Percentiles rank a stretch among this genome's conserved stretches.
phyloP scores from a whole-genome alignment of 2,329 filamentous ascomycete species.

The Westerdykella aurantiaca region DNA sequence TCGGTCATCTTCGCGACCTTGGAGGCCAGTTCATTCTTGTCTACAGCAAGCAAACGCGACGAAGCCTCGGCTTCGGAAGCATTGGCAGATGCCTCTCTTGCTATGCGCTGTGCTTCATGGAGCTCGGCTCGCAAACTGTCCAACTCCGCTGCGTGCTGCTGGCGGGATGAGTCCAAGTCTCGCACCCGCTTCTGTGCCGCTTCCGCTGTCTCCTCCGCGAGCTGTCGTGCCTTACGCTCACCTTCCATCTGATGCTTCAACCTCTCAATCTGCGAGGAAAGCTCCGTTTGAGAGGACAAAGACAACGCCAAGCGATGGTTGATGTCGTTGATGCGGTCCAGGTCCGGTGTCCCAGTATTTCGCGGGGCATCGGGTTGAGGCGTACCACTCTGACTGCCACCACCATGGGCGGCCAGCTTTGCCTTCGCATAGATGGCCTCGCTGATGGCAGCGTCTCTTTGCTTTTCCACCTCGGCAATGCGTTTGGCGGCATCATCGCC shows the following conservation, averaged over 20 bases:
- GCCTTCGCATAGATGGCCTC: slow-evolving; percentile 95
- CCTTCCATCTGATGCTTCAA: slow-evolving; percentile 66
- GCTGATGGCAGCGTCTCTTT: slow-evolving; percentile 87
- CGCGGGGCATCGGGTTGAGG: slow-evolving; percentile 50
- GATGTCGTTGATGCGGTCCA: slow-evolving; percentile 67
- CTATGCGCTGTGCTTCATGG: slow-evolving; percentile 69
- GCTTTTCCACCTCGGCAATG: slow-evolving; percentile 89
- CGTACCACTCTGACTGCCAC: slow-evolving; percentile 57
- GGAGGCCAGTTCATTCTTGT: slow-evolving; percentile 70
- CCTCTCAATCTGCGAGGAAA: slow-evolving; percentile 70
- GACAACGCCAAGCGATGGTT: slow-evolving; percentile 77
- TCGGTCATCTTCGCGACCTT: slow-evolving; percentile 63
- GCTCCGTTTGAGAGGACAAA: slow-evolving; percentile 69
- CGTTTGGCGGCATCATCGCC: slow-evolving; percentile 77
- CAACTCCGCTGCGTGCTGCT: slow-evolving; percentile 76
- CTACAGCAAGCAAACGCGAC: slow-evolving; percentile 70
- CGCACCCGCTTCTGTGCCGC: slow-evolving; percentile 76
- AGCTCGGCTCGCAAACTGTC: slow-evolving; percentile 82
- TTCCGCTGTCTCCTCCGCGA: slow-evolving; percentile 82
- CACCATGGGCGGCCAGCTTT: slow-evolving; percentile 74
- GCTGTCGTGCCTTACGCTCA: slow-evolving; percentile 71
- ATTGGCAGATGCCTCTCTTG: slow-evolving; percentile 73
- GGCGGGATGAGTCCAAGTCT: slow-evolving; percentile 77
- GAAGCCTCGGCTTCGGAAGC: slow-evolving; percentile 71
- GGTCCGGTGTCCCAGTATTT: slow-evolving; percentile 55